Evolutionary conservation across 1,284 basidiomycete species (phyloP), one percentile per base, ranked within the genome.

Genomic region (Leccinum ponderosum): DNA sequence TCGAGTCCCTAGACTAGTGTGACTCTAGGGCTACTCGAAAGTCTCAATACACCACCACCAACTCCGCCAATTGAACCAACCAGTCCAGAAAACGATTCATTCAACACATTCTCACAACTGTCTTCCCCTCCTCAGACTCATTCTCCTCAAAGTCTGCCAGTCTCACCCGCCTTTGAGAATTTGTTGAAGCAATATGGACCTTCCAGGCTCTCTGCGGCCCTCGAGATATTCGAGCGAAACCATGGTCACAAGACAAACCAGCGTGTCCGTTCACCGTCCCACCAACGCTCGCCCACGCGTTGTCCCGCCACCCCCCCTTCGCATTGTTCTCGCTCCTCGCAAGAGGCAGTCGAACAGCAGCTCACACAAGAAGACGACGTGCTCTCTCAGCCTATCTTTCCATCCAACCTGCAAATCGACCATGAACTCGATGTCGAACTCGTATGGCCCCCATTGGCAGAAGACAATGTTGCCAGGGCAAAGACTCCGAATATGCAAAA

Each of bases 131-230:
- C 63, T 6, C 68, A 63, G 54, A 67, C 17, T 8, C 51, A 47
- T 39, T 68, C 69, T 25, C 62, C 62, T 5, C 17, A 56, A 31
- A 33, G 11, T 6, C 22, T 61, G 4, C 69, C 62, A 0, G 54
- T 68, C 42, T 78, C 77, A 35, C 80, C 81, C 0, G 65, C 73
- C 8, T 74, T 79, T 51, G 69, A 74, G 48, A 42, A 47, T 17
- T 37, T 69, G 59, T 39, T 64, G 12, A 59, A 14, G 35, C 71
- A 57, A 25, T 25, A 57, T 52, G 53, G 39, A 7, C 52, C 20
- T 14, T 42, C 53, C 2, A 50, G 58, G 31, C 57, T 65, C 55
- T 60, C 67, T n/a, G 63, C 61, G 20, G 67, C 63, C 17, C 53
- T 68, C 11, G 65, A 70, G 52, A 62, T 55, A 53, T 62, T 68